Evolutionary conservation across 169 alveolate species (phyloP).

Genomic region (Plasmodium sp.): DNA sequence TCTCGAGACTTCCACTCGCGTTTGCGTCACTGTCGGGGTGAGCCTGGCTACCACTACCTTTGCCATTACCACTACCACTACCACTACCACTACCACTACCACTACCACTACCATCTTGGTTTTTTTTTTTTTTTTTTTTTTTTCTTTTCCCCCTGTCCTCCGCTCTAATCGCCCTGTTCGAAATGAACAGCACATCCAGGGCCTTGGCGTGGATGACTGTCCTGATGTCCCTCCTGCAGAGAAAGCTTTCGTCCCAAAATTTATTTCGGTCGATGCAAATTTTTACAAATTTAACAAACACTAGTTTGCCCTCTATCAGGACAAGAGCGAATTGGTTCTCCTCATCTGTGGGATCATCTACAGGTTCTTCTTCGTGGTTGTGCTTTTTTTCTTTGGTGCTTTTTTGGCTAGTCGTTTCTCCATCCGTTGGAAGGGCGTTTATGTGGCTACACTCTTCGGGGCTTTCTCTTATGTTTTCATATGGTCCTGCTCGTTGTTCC

Average conservation of each 20-base stretch:
- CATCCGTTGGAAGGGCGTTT: background rate
- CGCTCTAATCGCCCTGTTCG: slow-evolving; percentile 50
- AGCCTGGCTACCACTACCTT: background rate
- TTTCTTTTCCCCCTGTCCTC: background rate
- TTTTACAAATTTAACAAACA: slow-evolving; percentile 85
- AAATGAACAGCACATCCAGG: slow-evolving; percentile 76
- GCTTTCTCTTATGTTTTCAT: background rate
- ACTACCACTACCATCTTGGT: background rate
- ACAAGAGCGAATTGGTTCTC: slow-evolving; percentile 72
- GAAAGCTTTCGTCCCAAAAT: slow-evolving; percentile 91
- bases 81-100: too few species aligned
- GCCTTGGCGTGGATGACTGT: slow-evolving; percentile 84
- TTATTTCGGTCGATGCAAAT: slow-evolving; percentile 89
- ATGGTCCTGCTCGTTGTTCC: background rate
- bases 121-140: background rate
- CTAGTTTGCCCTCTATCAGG: slow-evolving; percentile 85
- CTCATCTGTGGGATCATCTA: slow-evolving; percentile 3
- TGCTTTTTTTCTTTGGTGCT: background rate
- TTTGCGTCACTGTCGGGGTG: background rate
- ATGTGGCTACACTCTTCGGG: background rate
- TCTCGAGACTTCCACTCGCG: background rate
- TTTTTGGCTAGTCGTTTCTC: background rate
- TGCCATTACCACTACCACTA: too few species aligned
- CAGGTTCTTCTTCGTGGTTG: background rate
- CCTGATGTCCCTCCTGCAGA: slow-evolving; percentile 90